Base-by-base conservation (phyloP, 2,329 filamentous ascomycete genomes). In the Beauveria scarabaeidicola region DNA sequence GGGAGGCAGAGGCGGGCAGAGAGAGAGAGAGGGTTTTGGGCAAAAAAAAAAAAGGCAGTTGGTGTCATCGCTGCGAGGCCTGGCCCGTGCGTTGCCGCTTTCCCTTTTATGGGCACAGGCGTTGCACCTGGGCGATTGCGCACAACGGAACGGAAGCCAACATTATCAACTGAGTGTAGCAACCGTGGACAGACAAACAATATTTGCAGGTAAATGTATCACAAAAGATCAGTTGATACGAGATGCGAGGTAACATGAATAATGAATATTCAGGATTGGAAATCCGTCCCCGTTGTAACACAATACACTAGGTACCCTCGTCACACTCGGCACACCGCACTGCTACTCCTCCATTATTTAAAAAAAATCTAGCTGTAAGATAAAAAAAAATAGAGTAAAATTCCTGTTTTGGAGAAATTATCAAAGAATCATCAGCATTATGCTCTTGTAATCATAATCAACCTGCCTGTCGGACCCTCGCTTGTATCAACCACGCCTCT, bases 41-140 rank as follows among this genome's bases (percentile, higher is more conserved):
- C 44, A 40, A 44, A 54, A 41, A 47, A 48, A 48, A 48, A 57
- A 58, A 58, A 36, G 46, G 36, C 46, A 58, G 36, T 50, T 58
- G 36, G 55, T 36, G 36, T 58, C 47, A 44, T 44, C 19, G 56
- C n/a, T 36, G 38, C 13, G 19, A 52, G 23, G n/a, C 38, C 19
- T 58, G 56, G 56, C 19, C 56, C 48, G 56, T 58, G 56, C 56
- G 56, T 46, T 36, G 46, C 55, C 47, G n/a, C 55, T 23, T 58
- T 41, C 19, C 55, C 55, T 17, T 44, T 44, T 53, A 27, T 19
- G 40, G 41, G 19, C 5, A 13, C 43, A 9, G 21, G 21, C 44
- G 17, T 56, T 56, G 53, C 43, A 56, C 53, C 9, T 48, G 2
- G n/a, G 25, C 6, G 23, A 15, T 8, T 47, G 41, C 41, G 29